phyloP scores from a whole-genome alignment of 176 grass and related monocot genomes.

The Olyra latifolia region DNA sequence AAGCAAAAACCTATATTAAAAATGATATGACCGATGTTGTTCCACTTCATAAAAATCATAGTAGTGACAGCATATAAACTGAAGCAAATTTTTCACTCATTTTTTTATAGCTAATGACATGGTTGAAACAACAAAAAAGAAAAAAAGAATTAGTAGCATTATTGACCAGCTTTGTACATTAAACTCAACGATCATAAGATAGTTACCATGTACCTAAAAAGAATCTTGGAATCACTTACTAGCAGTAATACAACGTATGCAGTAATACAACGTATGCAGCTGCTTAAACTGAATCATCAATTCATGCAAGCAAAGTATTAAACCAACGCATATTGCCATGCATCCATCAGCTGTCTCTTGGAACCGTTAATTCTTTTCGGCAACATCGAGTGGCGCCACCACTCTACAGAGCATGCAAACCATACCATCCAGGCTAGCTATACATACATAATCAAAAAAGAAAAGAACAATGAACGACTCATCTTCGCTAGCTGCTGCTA shows the following conservation, averaged over 20 bases:
- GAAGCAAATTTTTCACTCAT: too few relatives aligned
- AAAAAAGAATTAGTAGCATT: background rate
- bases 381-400: background rate
- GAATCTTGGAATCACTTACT: background rate
- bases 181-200: background rate
- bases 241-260: background rate
- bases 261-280: background rate
- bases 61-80: too few relatives aligned
- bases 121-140: background rate
- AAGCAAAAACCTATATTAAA: too few relatives aligned
- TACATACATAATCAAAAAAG: background rate
- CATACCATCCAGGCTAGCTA: background rate
- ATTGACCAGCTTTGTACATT: background rate
- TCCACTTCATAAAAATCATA: too few relatives aligned
- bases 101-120: too few relatives aligned
- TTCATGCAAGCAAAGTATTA: too few relatives aligned
- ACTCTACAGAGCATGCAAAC: too few relatives aligned
- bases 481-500: conserved; percentile 16
- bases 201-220: background rate
- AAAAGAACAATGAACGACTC: background rate
- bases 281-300: too few relatives aligned
- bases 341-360: background rate
- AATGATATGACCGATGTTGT: too few relatives aligned
- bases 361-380: background rate
- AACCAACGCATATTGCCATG: background rate